Base-by-base conservation (phyloP, 306 rosid species). In the Pyrus communis region DNA sequence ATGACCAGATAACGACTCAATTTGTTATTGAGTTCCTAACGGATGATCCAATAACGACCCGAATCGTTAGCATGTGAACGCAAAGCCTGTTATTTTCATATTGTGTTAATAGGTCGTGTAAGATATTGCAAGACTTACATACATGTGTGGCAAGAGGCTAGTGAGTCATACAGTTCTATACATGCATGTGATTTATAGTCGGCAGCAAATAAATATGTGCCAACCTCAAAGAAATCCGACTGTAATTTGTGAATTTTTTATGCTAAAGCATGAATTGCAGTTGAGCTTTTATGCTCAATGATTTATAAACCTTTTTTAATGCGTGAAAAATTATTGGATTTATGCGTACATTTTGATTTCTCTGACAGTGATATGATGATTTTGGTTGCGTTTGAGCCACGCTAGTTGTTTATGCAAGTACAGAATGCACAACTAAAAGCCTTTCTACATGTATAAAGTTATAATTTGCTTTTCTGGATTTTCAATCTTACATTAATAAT, bases 321-420 rank as follows among this genome's bases (percentile, higher is more conserved):
- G 52, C 46, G 81, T 80, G 35, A 72, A 66, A 71, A 74, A 85
- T 85, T 82, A 83, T 84, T 86, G 76, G 74, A 43, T 69, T 59
- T 57, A 15, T 80, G 66, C 55, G 61, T 65, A 76, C 57, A 46
- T 43, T 77, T 74, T 62, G 81, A 73, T 73, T 69, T 63, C 79
- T 38, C 65, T 52, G 49, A 52, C 70, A 82, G 89, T 87, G 85
- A 87, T 86, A 89, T 87, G 85, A 89, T 86, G 82, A 73, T 46
- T 79, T 19, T 49, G 69, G 80, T 81, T 69, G 88, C 93, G 90
- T 91, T 81, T 61, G 80, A 80, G 69, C 64, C 79, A 91, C 85
- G 91, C 62, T 68, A 84, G 35, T 54, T 73, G 54, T 57, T 67
- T n/a, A 87, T 78, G 78, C 58, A 72, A 76, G 54, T 65, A 83